Conservation (phyloP, 2,329 filamentous ascomycete genomes). For the Cyclaneusma minus region DNA sequence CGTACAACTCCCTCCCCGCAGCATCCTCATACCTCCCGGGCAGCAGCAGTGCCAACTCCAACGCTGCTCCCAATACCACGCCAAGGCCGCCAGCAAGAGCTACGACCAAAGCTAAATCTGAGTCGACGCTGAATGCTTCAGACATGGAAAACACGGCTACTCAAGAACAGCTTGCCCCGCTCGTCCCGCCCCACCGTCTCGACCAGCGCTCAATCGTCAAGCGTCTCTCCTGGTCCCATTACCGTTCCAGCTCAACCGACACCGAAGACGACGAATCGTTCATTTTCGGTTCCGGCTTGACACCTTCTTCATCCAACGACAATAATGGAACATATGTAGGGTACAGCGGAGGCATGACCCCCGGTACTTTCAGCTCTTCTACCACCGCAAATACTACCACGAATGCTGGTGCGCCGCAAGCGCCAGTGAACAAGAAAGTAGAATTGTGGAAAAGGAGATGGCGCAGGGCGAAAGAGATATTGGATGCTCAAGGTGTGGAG, state of each 20-base stretch:
- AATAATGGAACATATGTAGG: constrained; percentile 3
- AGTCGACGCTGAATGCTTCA: no score
- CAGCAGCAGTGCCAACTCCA: constrained; percentile 1
- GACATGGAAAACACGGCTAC: no score
- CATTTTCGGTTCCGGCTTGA: constrained; percentile 4
- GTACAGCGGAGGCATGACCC: no score
- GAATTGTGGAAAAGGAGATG: constrained; percentile 58
- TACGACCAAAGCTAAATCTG: constrained; percentile 2
- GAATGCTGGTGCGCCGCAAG: constrained; percentile 3
- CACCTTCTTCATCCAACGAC: neutral
- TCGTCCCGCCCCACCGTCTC: constrained; percentile 2
- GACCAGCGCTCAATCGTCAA: constrained; percentile 7
- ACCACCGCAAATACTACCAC: constrained; percentile 5
- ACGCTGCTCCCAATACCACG: neutral
- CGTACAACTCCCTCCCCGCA: constrained; percentile 18
- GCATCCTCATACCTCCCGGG: constrained; percentile 16
- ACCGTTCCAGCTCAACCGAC: constrained; percentile 9
- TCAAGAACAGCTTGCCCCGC: neutral
- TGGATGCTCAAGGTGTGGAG: constrained; percentile 49
- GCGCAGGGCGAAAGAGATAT: constrained; percentile 43
- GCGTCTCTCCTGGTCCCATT: constrained; percentile 7
- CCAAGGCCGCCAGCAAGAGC: constrained; percentile 1
- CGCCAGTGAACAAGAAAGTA: constrained; percentile 45
- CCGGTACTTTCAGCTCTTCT: constrained; percentile 5
- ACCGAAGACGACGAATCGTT: constrained; percentile 14